Evolutionary conservation across 345 rosid species (phyloP).

Genomic region (Physaria fendleri): DNA sequence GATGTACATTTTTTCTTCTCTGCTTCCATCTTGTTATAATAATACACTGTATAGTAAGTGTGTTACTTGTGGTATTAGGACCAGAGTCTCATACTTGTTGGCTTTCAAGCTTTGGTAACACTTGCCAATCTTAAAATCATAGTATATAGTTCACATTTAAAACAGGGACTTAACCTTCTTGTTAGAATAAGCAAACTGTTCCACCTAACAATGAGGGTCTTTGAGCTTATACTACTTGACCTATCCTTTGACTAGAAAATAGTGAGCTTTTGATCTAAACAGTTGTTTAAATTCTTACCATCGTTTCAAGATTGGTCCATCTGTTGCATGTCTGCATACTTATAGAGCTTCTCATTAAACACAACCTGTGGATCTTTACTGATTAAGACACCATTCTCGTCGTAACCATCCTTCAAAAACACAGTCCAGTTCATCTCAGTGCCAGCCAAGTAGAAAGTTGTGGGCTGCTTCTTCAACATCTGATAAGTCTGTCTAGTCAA

Average conservation of each 20-base stretch:
- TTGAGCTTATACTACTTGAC: not conserved
- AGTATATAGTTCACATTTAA: not conserved
- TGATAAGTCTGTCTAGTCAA: conserved; percentile 80
- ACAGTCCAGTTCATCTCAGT: conserved; percentile 95
- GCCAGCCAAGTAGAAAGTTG: conserved; percentile 79
- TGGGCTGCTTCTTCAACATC: conserved; percentile 72
- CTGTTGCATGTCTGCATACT: conserved; percentile 40
- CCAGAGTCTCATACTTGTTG: conserved; percentile 20
- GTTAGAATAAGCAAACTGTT: not conserved
- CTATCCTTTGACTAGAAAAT: not conserved
- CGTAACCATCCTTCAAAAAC: conserved; percentile 61
- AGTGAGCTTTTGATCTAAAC: not conserved
- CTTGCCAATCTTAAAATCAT: not conserved
- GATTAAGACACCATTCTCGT: conserved; percentile 48
- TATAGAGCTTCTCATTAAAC: conserved; percentile 38
- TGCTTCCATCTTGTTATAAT: conserved; percentile 26
- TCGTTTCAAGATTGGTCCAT: conserved; percentile 7
- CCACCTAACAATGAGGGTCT: not conserved
- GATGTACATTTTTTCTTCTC: conserved; percentile 23
- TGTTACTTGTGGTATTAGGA: conserved; percentile 21
- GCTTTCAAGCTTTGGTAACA: conserved; percentile 18
- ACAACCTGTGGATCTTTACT: conserved; percentile 68
- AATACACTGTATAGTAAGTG: conserved; percentile 28
- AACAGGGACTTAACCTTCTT: not conserved
- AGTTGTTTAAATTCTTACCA: not conserved